Evolutionary conservation across 225 moss, liverwort and hornwort species (phyloP).

Genomic region (Thuidium tamariscinum): DNA sequence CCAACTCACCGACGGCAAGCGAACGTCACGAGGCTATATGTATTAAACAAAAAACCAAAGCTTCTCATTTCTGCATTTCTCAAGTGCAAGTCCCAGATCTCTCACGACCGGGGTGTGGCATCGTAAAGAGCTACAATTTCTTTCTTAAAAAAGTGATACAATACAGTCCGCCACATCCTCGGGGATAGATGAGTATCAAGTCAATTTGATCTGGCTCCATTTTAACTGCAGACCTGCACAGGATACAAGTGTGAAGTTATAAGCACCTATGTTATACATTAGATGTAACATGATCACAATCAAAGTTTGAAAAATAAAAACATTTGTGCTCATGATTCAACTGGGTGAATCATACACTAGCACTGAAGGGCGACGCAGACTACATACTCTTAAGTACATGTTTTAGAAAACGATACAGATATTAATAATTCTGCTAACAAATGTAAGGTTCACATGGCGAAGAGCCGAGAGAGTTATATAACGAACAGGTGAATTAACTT

Average conservation of each 20-base stretch:
- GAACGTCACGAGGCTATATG: background rate
- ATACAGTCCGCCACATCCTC: background rate
- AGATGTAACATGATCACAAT: background rate
- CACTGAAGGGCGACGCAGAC: background rate
- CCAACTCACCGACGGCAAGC: background rate
- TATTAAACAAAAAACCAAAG: background rate
- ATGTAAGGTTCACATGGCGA: background rate
- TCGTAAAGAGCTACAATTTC: background rate
- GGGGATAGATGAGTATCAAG: background rate
- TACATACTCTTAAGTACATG: background rate
- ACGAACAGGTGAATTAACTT: background rate
- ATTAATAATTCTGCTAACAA: background rate
- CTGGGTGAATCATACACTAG: background rate
- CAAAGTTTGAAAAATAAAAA: background rate
- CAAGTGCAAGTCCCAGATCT: background rate
- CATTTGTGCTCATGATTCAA: background rate
- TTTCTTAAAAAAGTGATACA: background rate
- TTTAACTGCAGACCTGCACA: constrained; percentile 3
- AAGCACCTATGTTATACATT: background rate
- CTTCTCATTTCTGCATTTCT: background rate
- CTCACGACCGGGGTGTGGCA: background rate
- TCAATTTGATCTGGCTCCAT: background rate
- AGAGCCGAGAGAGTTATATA: background rate
- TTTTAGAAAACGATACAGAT: background rate
- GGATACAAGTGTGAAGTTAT: background rate